Conservation (phyloP, 768 basidiomycete species). For the Leccinellum luteum region DNA sequence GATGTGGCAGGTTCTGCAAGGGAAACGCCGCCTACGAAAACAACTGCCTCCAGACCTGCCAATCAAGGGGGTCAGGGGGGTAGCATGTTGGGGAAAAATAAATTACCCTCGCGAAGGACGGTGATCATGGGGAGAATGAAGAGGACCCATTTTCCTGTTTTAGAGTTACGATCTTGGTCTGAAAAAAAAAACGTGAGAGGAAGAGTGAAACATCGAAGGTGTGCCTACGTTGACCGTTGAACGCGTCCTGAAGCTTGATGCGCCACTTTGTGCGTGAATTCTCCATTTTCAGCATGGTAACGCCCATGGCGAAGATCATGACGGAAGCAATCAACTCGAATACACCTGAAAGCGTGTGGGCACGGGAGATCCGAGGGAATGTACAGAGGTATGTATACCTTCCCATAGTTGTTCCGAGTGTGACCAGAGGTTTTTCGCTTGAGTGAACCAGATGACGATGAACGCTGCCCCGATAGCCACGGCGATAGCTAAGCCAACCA, state of each 20-base stretch:
- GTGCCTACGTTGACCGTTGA: conserved; percentile 54
- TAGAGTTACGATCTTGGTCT: conserved; percentile 49
- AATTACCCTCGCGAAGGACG: conserved; percentile 82
- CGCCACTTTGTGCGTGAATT: conserved; percentile 93
- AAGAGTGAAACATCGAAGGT: not conserved
- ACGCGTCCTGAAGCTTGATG: conserved; percentile 79
- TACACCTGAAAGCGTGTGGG: conserved; percentile 42
- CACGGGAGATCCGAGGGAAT: not conserved
- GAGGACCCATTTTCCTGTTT: conserved; percentile 77
- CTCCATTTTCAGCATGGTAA: conserved; percentile 96
- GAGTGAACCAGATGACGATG: conserved; percentile 94
- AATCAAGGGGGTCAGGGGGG: not conserved
- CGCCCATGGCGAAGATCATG: conserved; percentile 91
- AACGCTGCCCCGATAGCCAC: conserved; percentile 87
- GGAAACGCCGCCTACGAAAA: conserved; percentile 93
- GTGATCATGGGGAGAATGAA: conserved; percentile 90
- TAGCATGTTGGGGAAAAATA: too few species aligned
- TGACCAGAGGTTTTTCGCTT: conserved; percentile 79
- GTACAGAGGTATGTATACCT: conserved; percentile 42
- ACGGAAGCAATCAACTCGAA: conserved; percentile 69
- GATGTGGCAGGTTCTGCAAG: conserved; percentile 78
- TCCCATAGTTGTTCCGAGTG: conserved; percentile 92
- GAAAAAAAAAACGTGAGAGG: not conserved
- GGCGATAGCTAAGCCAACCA: conserved; percentile 73
- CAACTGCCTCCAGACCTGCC: conserved; percentile 79